phyloP scores from a whole-genome alignment of 805 yeast species.

The Wickerhamomyces mucosus region DNA sequence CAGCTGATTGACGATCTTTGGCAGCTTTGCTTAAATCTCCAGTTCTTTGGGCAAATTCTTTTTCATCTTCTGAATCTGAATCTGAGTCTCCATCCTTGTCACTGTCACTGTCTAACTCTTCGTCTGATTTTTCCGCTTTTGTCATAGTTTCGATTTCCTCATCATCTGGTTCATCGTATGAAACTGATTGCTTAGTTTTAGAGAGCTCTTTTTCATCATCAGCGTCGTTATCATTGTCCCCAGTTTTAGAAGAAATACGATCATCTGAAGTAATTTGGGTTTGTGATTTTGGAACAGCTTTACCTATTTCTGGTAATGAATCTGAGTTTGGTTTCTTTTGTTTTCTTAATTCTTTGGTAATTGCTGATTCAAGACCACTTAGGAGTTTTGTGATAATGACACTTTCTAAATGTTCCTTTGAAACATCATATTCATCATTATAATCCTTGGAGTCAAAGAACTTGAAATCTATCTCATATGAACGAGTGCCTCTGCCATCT shows the following conservation, averaged over 20 bases:
- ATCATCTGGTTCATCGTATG: conserved; percentile 93
- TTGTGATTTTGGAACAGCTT: conserved; percentile 54
- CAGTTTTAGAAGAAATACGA: conserved; percentile 24
- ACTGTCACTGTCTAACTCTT: conserved; percentile 44
- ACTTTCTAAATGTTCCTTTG: conserved; percentile 66
- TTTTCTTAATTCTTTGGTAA: conserved; percentile 73
- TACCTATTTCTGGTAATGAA: conserved; percentile 54
- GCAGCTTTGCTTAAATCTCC: conserved; percentile 48
- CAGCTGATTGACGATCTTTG: conserved; percentile 77
- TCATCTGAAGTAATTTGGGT: conserved; percentile 31
- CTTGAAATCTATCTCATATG: conserved; percentile 64
- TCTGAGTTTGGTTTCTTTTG: conserved; percentile 50
- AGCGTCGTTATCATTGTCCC: conserved; percentile 49
- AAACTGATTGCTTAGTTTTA: conserved; percentile 75
- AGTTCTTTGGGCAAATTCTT: conserved; percentile 18
- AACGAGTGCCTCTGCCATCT: conserved; percentile 46
- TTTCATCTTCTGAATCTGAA: conserved; percentile 28
- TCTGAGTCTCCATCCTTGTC: conserved; percentile 29
- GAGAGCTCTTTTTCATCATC: conserved; percentile 44
- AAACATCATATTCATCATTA: conserved; percentile 79
- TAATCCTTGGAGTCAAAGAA: conserved; percentile 76
- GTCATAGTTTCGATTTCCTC: conserved; percentile 89
- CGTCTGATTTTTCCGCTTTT: conserved; percentile 64
- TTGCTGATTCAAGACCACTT: conserved; percentile 57
- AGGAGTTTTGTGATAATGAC: conserved; percentile 61